Evolutionary conservation across 1,284 basidiomycete species (phyloP).

Genomic region (Ceratobasidium sp.): DNA sequence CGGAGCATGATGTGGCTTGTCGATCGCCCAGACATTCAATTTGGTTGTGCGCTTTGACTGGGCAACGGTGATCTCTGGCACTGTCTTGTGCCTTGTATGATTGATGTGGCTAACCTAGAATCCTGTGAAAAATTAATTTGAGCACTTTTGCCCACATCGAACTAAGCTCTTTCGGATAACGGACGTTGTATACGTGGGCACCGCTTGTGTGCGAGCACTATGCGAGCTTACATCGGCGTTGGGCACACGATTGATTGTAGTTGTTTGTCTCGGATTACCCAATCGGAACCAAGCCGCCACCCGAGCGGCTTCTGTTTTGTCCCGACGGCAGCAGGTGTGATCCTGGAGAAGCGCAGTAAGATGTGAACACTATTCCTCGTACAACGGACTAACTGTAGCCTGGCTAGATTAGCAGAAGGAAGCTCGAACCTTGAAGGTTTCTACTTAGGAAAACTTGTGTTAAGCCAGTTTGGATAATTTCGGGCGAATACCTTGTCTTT

Average conservation of each 20-base stretch:
- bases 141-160: no score
- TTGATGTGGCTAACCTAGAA: no score
- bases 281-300: conserved; percentile 35
- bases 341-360: background rate
- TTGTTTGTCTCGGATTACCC: background rate
- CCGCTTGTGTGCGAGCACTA: no score
- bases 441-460: background rate
- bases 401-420: background rate
- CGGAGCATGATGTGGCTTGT: no score
- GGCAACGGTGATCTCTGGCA: no score
- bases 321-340: conserved; percentile 1
- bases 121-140: no score
- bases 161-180: no score
- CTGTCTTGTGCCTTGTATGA: no score
- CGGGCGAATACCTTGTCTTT: background rate
- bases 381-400: background rate
- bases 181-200: no score
- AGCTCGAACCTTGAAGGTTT: background rate
- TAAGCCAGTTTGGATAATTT: conserved; percentile 1
- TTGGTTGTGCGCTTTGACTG: no score
- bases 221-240: no score
- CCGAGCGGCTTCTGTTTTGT: conserved; percentile 1
- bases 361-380: background rate
- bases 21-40: no score
- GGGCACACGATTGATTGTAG: background rate